Evolutionary conservation across 257 asterid species (phyloP), one percentile per base, ranked within the genome.

Genomic region (Craterostigma plantagineum): DNA sequence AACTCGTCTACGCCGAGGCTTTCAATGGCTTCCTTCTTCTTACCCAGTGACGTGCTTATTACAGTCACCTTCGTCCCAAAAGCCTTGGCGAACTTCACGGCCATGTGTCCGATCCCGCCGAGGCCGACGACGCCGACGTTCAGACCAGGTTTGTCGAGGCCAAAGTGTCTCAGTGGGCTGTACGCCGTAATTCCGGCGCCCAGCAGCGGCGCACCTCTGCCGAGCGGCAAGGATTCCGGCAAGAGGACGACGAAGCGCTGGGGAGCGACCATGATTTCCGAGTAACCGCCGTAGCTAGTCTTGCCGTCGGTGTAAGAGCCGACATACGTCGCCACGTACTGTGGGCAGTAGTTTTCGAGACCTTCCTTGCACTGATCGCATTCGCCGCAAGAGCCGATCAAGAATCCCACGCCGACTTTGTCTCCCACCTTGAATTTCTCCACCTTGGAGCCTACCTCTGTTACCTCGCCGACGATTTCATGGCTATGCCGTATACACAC

Each of bases 141-240:
- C 33, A 43, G 14, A 4, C 83, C 73, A 0, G 83, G 76, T 15
- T 67, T 74, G 11, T 70, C 73, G 2, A 70, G 73, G 9, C 73
- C 67, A 10, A 35, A 62, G 18, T 60, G 43, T 42, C 16, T 67
- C 51, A 70, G 40, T 1, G 79, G 69, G 45, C 70, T 56, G 40
- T 66, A 70, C 5, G 71, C 54, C 8, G 79, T 70, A 17, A 73
- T 57, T 11, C 79, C 79, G 2, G 82, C 82, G 23, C 74, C 67
- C 1, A 75, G 52, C 7, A 75, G 62, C 0, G 77, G 80, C 8
- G 80, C 81, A 1, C 69, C 71, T 0, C 17, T 43, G 12, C 69
- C 72, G 2, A 68, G 48, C 10, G 81, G 68, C 18, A 76, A 38
- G 35, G 42, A 66, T 0, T 76, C 70, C 0, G 87, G 81, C 76